A percentile compares a stretch with the other conserved stretches of the same genome.
Evolutionary conservation across 495 filamentous ascomycete species (phyloP).

Genomic region (Penicillium coprophilum): DNA sequence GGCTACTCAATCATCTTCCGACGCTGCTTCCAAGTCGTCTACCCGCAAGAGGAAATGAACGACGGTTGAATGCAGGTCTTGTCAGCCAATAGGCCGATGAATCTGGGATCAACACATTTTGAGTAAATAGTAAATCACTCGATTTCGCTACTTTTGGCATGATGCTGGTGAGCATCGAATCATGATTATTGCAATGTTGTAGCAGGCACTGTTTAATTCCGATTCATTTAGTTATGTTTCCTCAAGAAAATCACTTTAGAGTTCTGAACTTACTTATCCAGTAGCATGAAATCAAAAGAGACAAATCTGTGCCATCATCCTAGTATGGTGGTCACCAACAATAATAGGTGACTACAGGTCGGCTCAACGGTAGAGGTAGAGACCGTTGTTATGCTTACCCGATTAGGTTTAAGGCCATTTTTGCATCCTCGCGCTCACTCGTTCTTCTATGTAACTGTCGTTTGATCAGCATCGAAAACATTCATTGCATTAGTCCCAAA

Average conservation of each 20-base stretch:
- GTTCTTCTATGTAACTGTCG: slow-evolving; percentile 15
- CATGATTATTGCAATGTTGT: neutral
- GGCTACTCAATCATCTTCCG: slow-evolving; percentile 33
- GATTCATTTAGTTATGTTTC: neutral
- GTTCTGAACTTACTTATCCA: neutral
- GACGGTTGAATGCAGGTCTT: neutral
- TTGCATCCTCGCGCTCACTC: slow-evolving; percentile 20
- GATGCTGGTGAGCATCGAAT: slow-evolving; percentile 3
- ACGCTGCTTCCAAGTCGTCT: slow-evolving; percentile 32
- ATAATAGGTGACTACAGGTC: too few species aligned
- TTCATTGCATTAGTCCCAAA: neutral
- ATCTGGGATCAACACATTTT: neutral
- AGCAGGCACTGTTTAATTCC: neutral
- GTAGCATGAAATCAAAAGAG: neutral
- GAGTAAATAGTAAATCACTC: neutral
- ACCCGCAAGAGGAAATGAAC: slow-evolving; percentile 47
- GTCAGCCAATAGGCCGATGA: neutral
- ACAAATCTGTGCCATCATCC: neutral
- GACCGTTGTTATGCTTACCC: slow-evolving; percentile 24
- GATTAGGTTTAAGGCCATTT: slow-evolving; percentile 24
- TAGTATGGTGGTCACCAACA: neutral
- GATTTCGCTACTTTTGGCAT: neutral
- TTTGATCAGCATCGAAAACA: neutral
- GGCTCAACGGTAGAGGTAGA: too few species aligned
- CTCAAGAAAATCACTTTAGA: neutral